Conservation (phyloP, 2,329 filamentous ascomycete species). For the Colletotrichum melonis region DNA sequence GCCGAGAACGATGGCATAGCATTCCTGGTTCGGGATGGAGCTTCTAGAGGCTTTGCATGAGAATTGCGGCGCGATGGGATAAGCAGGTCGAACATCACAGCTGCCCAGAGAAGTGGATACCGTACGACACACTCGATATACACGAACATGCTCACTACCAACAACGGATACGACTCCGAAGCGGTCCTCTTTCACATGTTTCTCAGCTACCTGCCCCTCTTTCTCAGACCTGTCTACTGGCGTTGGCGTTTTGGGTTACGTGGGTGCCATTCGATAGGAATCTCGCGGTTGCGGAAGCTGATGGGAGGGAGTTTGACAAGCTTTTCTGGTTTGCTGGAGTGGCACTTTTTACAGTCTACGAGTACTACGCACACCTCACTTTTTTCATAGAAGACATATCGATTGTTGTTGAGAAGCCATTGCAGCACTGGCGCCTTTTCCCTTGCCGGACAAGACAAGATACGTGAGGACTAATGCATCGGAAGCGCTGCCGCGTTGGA, state of each 20-base stretch:
- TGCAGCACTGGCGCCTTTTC: background rate
- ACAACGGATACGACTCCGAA: background rate
- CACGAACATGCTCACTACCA: background rate
- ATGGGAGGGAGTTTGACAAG: slow-evolving; percentile 36
- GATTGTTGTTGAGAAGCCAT: slow-evolving; percentile 31
- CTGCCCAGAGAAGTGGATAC: slow-evolving; percentile 12
- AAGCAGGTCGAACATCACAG: background rate
- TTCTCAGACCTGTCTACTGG: slow-evolving; percentile 29
- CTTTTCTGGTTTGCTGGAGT: slow-evolving; percentile 32
- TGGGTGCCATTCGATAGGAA: slow-evolving; percentile 27
- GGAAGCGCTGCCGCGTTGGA: slow-evolving; percentile 13
- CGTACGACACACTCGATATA: slow-evolving; percentile 11
- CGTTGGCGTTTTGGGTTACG: slow-evolving; percentile 37
- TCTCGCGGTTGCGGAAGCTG: slow-evolving; percentile 30
- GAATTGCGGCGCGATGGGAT: background rate
- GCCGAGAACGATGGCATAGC: slow-evolving; percentile 30
- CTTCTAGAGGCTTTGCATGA: slow-evolving; percentile 22
- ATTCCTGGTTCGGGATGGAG: slow-evolving; percentile 31
- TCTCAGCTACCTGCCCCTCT: slow-evolving; percentile 10
- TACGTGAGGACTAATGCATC: slow-evolving; percentile 17
- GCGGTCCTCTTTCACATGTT: slow-evolving; percentile 15
- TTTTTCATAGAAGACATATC: slow-evolving; percentile 32
- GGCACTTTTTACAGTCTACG: slow-evolving; percentile 28
- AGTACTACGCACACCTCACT: slow-evolving; percentile 18
- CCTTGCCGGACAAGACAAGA: background rate